Evolutionary conservation across 2,329 filamentous ascomycete species (phyloP).

Genomic region (Corniculantispora saksenae): DNA sequence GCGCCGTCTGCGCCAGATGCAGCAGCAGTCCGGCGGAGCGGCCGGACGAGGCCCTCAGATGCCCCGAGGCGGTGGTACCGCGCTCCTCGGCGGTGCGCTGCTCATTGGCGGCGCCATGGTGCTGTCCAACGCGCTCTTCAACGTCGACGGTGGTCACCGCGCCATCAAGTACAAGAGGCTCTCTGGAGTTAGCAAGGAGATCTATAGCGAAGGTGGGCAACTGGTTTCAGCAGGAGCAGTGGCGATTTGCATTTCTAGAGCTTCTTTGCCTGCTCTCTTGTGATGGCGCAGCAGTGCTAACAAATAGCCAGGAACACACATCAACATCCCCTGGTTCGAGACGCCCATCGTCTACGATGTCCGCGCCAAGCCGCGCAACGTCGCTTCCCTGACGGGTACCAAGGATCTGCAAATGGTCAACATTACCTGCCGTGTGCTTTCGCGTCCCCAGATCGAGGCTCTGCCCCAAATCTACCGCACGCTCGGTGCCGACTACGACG

Average conservation of each 20-base stretch:
- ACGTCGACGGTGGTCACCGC: conserved; percentile 96
- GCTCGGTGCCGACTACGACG: conserved; percentile 92
- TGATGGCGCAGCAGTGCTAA: conserved; percentile 11
- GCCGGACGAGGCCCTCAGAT: conserved; percentile 46
- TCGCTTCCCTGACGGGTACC: conserved; percentile 94
- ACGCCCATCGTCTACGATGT: conserved; percentile 97
- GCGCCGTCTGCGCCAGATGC: conserved; percentile 52
- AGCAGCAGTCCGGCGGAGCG: conserved; percentile 43
- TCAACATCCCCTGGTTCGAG: conserved; percentile 95
- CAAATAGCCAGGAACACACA: conserved; percentile 72
- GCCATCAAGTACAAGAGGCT: conserved; percentile 97
- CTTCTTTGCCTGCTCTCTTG: neutral
- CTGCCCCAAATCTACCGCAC: conserved; percentile 97
- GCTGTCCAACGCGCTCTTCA: conserved; percentile 65
- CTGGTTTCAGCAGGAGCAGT: too few species aligned
- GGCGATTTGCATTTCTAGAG: too few species aligned
- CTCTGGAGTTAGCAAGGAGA: conserved; percentile 92
- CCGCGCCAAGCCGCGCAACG: conserved; percentile 93
- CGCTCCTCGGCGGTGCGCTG: conserved; percentile 43
- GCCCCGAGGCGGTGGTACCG: conserved; percentile 41
- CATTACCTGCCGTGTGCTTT: conserved; percentile 99
- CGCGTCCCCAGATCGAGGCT: conserved; percentile 80
- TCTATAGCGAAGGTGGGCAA: conserved; percentile 82
- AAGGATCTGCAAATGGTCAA: conserved; percentile 99
- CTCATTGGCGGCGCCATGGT: conserved; percentile 52